Base-by-base conservation (phyloP, 768 basidiomycete species). In the Tubosaeta brunneosetosa region DNA sequence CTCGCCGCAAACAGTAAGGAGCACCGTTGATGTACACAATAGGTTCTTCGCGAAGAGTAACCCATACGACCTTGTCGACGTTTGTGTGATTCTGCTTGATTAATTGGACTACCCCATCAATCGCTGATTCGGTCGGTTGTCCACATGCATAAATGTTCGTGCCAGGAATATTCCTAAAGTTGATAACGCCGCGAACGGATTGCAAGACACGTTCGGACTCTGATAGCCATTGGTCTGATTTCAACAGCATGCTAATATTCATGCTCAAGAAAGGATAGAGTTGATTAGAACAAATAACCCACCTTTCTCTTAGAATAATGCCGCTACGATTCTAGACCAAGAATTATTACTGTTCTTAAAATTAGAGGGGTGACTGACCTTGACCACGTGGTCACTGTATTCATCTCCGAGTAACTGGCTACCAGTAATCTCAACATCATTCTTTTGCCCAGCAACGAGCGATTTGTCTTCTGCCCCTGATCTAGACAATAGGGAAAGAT, bases 351-450 rank as follows among this genome's bases (percentile, higher is more conserved):
- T 42, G 47, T 40, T 47, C 31, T 17, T 31, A 44, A 25, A 16
- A 26, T n/a, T 2, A 13, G 26, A 47, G 41, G n/a, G 14, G 25
- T 19, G 49, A 42, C 76, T 27, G 52, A 89, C 91, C 77, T 88
- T 88, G 31, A 99, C 84, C 42, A 98, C 92, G 66, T 94, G 91
- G 38, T 91, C 88, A 3, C 91, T 92, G 74, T 92, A 98, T 67
- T 99, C 97, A 64, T 97, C 94, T 5, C 93, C 95, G 1, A 94
- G 74, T 41, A 97, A 82, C 64, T 87, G 89, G 0, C 91, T 92
- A 10, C 92, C 92, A 19, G 81, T 72, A 52, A 85, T 88, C 32
- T 80, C 85, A 11, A 85, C 79, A 60, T 86, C 84, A 56, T 89
- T 85, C 66, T 82, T 83, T 65, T 79, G 81, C n/a, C 84, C 87